Percentiles rank a stretch among this genome's conserved stretches.
Evolutionary conservation across 2,329 filamentous ascomycete genomes (phyloP).

Genomic region (Trichoderma breve): DNA sequence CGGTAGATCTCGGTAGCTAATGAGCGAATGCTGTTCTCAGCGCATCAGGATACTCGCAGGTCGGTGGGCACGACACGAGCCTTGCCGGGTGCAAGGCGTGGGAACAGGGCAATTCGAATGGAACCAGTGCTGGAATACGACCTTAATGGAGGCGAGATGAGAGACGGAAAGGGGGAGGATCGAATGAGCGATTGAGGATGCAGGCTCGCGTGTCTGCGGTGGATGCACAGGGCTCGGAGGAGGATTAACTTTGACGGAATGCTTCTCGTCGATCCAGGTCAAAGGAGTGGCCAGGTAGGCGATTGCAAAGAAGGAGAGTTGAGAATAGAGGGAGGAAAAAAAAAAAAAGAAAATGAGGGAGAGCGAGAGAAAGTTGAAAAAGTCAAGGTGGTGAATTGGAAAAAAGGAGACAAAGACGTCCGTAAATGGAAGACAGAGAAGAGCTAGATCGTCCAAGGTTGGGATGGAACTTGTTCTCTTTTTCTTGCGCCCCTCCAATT

Average conservation of each 20-base stretch:
- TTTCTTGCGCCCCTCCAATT: slow-evolving; percentile 2
- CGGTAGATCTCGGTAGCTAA: slow-evolving; percentile 5
- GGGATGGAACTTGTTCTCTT: neutral
- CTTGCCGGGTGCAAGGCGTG: neutral
- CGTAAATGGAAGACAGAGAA: neutral
- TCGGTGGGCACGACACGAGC: slow-evolving; percentile 3
- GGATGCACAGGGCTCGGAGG: slow-evolving; percentile 17
- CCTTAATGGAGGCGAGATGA: slow-evolving; percentile 7
- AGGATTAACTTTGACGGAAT: slow-evolving; percentile 17
- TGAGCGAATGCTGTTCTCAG: slow-evolving; percentile 2
- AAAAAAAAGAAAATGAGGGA: neutral
- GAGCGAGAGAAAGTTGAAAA: neutral
- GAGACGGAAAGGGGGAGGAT: neutral
- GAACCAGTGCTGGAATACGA: neutral
- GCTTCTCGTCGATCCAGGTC: neutral
- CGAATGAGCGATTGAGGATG: slow-evolving; percentile 6
- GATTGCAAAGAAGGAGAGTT: neutral
- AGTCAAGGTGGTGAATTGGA: neutral
- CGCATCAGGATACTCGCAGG: neutral
- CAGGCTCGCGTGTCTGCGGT: slow-evolving; percentile 16
- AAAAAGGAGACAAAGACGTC: neutral
- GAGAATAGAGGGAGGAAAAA: neutral
- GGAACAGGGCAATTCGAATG: neutral
- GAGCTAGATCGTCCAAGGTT: neutral
- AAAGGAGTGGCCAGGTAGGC: neutral